Percentiles rank a stretch among this genome's conserved stretches.
These are phyloP conservation scores for Agaricus blazei DNA, from an alignment of 768 basidiomycete species.

Conservation along the genomic window DNA sequence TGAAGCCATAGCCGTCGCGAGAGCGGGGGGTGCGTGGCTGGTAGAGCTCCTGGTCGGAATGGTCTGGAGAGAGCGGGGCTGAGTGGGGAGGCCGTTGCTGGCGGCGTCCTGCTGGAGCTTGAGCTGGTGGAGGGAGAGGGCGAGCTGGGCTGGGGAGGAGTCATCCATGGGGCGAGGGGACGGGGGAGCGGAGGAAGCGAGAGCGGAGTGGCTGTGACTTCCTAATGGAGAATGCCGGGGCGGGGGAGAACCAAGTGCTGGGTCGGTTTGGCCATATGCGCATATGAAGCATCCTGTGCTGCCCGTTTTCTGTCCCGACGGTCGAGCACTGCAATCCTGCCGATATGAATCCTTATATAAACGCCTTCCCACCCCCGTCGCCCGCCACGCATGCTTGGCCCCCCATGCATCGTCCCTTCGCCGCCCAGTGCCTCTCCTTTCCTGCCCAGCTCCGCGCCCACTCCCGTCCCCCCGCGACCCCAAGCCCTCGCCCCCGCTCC, in stretches of 20 bases:
- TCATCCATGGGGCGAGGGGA: neutral
- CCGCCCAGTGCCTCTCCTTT: conserved; percentile 30
- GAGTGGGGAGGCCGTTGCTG: conserved; percentile 6
- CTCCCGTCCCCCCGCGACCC: conserved; percentile 20
- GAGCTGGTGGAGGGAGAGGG: conserved; percentile 43
- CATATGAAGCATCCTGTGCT: conserved; percentile 28
- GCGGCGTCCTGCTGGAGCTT: conserved; percentile 25
- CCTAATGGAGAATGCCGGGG: conserved; percentile 5
- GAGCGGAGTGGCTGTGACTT: conserved; percentile 6
- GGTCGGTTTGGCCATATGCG: conserved; percentile 43
- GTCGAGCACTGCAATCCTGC: conserved; percentile 39
- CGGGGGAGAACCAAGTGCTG: conserved; percentile 21
- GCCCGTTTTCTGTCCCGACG: conserved; percentile 21
- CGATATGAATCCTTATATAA: conserved; percentile 44
- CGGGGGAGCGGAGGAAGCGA: neutral
- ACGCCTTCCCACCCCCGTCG: conserved; percentile 20
- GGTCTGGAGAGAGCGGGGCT: conserved; percentile 7
- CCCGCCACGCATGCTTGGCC: conserved; percentile 26
- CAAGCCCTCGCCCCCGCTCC: conserved; percentile 15
- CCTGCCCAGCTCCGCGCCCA: conserved; percentile 30
- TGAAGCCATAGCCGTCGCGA: conserved; percentile 81
- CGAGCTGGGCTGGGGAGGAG: conserved; percentile 23
- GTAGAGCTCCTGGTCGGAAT: neutral
- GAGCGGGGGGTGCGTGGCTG: conserved; percentile 29
- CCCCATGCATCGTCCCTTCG: conserved; percentile 34